Evolutionary conservation across 208 protist genomes (phyloP).

Genomic region (Trypanosoma lewisi): DNA sequence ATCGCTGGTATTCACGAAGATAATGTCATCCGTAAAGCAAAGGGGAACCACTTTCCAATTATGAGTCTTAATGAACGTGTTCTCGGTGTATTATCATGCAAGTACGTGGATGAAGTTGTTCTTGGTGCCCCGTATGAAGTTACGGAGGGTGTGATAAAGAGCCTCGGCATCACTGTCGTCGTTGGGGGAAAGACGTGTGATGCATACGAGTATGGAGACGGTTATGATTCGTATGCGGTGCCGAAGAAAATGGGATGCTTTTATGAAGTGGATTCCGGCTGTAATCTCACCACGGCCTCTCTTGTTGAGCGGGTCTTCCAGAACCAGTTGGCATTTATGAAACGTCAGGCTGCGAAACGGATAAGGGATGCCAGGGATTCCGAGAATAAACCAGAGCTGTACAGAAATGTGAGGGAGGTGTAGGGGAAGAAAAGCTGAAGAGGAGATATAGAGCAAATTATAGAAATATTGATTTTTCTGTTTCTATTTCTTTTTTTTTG

Average conservation of each 20-base stretch:
- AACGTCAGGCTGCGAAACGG: slow-evolving; percentile 68
- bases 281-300: slow-evolving; percentile 49
- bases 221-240: slow-evolving; percentile 45
- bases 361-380: slow-evolving; percentile 59
- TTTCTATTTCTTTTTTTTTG: slow-evolving; percentile 11
- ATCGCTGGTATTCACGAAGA: slow-evolving; percentile 97
- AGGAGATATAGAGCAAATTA: neutral
- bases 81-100: slow-evolving; percentile 94
- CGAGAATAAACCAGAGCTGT: slow-evolving; percentile 57
- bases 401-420: slow-evolving; percentile 68
- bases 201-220: slow-evolving; percentile 12
- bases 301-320: slow-evolving; percentile 84
- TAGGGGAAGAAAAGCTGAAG: slow-evolving; percentile 11
- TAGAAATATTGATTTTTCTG: neutral
- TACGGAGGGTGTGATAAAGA: slow-evolving; percentile 91
- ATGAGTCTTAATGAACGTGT: slow-evolving; percentile 98
- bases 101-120: slow-evolving; percentile 98
- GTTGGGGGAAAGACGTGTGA: slow-evolving; percentile 76
- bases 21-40: slow-evolving; percentile 82
- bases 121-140: slow-evolving; percentile 96
- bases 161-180: slow-evolving; percentile 83
- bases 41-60: slow-evolving; percentile 96
- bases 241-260: slow-evolving; percentile 84
- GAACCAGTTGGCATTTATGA: slow-evolving; percentile 68
- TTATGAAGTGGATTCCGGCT: slow-evolving; percentile 68